A percentile compares a stretch with the other conserved stretches of the same genome.
Evolutionary conservation across 176 grass and related monocot species (phyloP).

Genomic region (Raddia distichophylla): DNA sequence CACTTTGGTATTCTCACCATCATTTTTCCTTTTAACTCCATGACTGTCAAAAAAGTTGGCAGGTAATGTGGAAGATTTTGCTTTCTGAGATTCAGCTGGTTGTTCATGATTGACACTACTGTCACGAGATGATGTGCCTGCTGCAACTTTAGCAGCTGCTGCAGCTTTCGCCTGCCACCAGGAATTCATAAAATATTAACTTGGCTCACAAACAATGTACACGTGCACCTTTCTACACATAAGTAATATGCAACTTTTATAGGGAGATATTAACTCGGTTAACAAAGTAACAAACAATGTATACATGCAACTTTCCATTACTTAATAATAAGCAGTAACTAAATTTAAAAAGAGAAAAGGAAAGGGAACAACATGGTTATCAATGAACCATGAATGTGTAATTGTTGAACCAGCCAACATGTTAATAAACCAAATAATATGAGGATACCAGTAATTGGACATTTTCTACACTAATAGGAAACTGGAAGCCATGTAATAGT

Average conservation of each 20-base stretch:
- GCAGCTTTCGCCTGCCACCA: slow-evolving; percentile 67
- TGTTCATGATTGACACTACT: slow-evolving; percentile 56
- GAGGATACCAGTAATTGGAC: not conserved
- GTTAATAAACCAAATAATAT: not conserved
- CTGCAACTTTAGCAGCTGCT: slow-evolving; percentile 50
- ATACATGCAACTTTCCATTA: not conserved
- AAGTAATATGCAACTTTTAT: slow-evolving; percentile 14
- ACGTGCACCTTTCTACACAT: not conserved
- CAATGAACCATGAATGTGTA: not conserved
- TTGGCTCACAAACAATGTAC: slow-evolving; percentile 2
- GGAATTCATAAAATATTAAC: slow-evolving; percentile 30
- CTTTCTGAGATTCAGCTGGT: slow-evolving; percentile 55
- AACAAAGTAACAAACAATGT: no score
- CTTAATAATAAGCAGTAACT: not conserved
- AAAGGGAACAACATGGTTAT: not conserved
- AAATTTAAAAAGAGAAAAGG: not conserved
- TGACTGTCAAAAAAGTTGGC: slow-evolving; percentile 85
- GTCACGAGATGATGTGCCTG: slow-evolving; percentile 47
- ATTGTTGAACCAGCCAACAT: not conserved
- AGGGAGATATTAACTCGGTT: not conserved
- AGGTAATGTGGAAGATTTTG: slow-evolving; percentile 72
- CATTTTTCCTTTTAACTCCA: slow-evolving; percentile 60
- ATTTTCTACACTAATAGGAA: not conserved
- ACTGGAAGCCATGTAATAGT: not conserved
- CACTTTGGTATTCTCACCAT: slow-evolving; percentile 47